phyloP scores from a whole-genome alignment of 2,329 filamentous ascomycete species.

The Penicillium griseofulvum region DNA sequence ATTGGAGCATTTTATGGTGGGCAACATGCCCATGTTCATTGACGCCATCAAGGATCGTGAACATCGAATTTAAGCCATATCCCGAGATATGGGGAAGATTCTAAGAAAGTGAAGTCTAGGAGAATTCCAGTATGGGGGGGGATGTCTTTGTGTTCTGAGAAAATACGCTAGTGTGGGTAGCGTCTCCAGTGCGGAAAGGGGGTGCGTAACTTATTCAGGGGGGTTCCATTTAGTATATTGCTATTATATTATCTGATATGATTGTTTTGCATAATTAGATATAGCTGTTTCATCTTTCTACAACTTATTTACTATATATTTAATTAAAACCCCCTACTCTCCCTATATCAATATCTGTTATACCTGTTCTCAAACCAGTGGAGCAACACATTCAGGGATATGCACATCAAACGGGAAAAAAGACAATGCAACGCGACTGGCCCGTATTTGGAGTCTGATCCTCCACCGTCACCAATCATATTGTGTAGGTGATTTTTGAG shows the following conservation, averaged over 20 bases:
- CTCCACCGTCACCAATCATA: constrained; percentile 6
- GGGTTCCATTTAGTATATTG: background rate
- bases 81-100: constrained; percentile 5
- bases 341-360: too few relatives aligned
- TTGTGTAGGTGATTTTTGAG: background rate
- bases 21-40: constrained; percentile 67
- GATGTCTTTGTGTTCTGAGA: background rate
- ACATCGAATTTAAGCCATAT: constrained; percentile 16
- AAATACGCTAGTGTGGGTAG: constrained; percentile 17
- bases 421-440: constrained; percentile 5
- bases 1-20: constrained; percentile 82
- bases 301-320: too few relatives aligned
- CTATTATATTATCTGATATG: too few relatives aligned
- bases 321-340: too few relatives aligned
- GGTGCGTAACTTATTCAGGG: constrained; percentile 20
- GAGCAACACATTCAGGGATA: background rate
- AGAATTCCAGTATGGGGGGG: background rate
- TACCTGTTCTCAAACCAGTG: background rate
- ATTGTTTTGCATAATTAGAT: too few relatives aligned
- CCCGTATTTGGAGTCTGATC: background rate
- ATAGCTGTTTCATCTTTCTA: too few relatives aligned
- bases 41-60: constrained; percentile 28
- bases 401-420: constrained; percentile 1
- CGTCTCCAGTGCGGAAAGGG: constrained; percentile 19
- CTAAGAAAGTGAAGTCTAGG: constrained; percentile 2